Evolutionary conservation across 2,329 filamentous ascomycete species (phyloP), one percentile per base, ranked within the genome.

Genomic region (Colletotrichum sp.): DNA sequence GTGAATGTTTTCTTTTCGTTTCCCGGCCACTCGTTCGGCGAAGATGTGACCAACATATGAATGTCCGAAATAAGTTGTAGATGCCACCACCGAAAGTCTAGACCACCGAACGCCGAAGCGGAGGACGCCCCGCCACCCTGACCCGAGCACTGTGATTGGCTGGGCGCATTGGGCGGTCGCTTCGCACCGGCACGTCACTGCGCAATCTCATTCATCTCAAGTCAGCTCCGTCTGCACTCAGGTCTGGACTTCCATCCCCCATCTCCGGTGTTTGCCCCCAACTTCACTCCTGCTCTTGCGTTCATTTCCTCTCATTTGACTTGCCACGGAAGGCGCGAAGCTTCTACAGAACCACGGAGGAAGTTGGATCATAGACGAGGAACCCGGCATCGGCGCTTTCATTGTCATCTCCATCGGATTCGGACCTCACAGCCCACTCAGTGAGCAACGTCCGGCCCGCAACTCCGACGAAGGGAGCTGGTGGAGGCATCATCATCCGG

Each of bases 71-170:
- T 26, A 1, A 21, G 44, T 0, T 52, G n/a, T 24, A n/a, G 12
- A 66, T 18, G 16, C 24, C 16, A 21, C 39, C 44, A 12, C 66
- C 49, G 28, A 36, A 59, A 59, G 21, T 21, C 44, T 30, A n/a
- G 57, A 69, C 64, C 64, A 30, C 73, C 73, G 73, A 76, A 65
- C 73, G 64, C 73, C 73, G 73, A 76, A 49, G 64, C 64, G 69
- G 70, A 60, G 60, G 63, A 24, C n/a, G 64, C 73, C 69, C 57
- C 24, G 34, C 69, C 21, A 55, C 62, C 9, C 5, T 16, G 6
- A 3, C 3, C 30, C 4, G 26, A 15, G 26, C 5, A 4, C 44
- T 30, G 32, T 26, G 59, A 71, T 69, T 65, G 72, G 57, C 28
- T 12, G 24, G 65, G 69, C 44, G 60, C 16, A 44, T 10, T 59